Evolutionary conservation across 2,329 filamentous ascomycete genomes (phyloP).

Genomic region (Fusarium penzigii): DNA sequence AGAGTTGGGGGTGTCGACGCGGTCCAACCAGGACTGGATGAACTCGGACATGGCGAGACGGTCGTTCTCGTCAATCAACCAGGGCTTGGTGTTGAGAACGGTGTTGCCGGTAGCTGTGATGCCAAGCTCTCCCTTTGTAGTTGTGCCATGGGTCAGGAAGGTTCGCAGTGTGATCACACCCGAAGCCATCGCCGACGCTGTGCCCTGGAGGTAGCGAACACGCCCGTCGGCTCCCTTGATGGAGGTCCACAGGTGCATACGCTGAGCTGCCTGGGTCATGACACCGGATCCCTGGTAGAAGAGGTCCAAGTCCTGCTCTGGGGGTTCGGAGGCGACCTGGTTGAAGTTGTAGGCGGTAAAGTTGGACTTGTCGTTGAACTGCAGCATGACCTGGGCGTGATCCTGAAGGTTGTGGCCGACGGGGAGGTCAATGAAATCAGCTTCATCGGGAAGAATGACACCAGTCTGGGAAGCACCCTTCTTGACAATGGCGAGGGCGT

Average conservation of each 20-base stretch:
- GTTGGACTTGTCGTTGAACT: conserved; percentile 26
- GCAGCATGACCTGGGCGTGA: conserved; percentile 44
- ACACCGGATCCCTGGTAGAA: conserved; percentile 28
- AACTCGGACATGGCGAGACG: conserved; percentile 27
- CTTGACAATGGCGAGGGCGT: conserved; percentile 55
- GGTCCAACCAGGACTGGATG: conserved; percentile 28
- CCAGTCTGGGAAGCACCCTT: conserved; percentile 41
- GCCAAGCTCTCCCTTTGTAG: conserved; percentile 25
- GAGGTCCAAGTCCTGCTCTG: conserved; percentile 22
- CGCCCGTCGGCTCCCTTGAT: conserved; percentile 25
- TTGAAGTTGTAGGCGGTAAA: conserved; percentile 29
- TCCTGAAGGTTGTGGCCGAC: conserved; percentile 61
- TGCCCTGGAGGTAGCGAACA: conserved; percentile 26
- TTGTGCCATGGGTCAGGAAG: conserved; percentile 28
- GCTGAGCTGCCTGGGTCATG: conserved; percentile 30
- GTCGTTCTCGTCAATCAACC: conserved; percentile 27
- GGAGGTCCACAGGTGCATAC: conserved; percentile 30
- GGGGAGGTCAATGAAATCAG: conserved; percentile 56
- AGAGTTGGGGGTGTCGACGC: conserved; percentile 21
- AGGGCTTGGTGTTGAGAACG: conserved; percentile 30
- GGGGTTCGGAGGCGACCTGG: conserved; percentile 14
- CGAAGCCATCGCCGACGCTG: conserved; percentile 25
- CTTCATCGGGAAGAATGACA: conserved; percentile 50
- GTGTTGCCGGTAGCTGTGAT: conserved; percentile 27
- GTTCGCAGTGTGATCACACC: conserved; percentile 25